A percentile compares a stretch with the other conserved stretches of the same genome.
phyloP scores from a whole-genome alignment of 1,284 basidiomycete species.

The Sporisorium scitamineum region DNA sequence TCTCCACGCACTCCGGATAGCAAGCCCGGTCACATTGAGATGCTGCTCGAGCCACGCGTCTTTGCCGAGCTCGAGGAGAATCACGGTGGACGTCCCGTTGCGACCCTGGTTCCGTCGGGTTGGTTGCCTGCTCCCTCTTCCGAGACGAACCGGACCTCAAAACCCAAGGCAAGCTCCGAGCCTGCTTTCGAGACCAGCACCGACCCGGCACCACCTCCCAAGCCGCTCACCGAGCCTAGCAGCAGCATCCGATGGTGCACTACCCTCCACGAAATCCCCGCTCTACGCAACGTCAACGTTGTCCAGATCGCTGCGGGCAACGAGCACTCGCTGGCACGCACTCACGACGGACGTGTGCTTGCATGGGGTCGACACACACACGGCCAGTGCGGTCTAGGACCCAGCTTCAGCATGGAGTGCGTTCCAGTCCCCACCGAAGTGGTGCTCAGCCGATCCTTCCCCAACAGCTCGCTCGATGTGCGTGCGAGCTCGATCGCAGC shows the following conservation, averaged over 20 bases:
- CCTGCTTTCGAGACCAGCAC: slow-evolving; percentile 47
- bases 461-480: slow-evolving; percentile 71
- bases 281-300: slow-evolving; percentile 76
- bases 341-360: slow-evolving; percentile 79
- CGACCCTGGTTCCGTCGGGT: slow-evolving; percentile 58
- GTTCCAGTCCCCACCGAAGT: slow-evolving; percentile 89
- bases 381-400: slow-evolving; percentile 86
- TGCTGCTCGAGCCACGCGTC: slow-evolving; percentile 56
- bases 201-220: slow-evolving; percentile 35
- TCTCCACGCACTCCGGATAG: slow-evolving; percentile 72
- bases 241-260: slow-evolving; percentile 77
- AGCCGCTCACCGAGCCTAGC: slow-evolving; percentile 68
- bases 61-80: slow-evolving; percentile 60
- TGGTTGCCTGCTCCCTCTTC: slow-evolving; percentile 67
- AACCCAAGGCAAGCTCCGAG: slow-evolving; percentile 20
- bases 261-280: slow-evolving; percentile 82
- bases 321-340: slow-evolving; percentile 77
- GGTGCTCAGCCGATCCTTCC: slow-evolving; percentile 76
- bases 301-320: slow-evolving; percentile 81
- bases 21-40: slow-evolving; percentile 71
- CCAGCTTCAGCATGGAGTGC: slow-evolving; percentile 77
- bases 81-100: slow-evolving; percentile 67
- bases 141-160: slow-evolving; percentile 26
- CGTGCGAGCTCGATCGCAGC: slow-evolving; percentile 54
- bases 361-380: slow-evolving; percentile 63